These are phyloP conservation scores for Hepatocystis sp. DNA, from an alignment of 169 alveolate species.

Conservation along the genomic window DNA sequence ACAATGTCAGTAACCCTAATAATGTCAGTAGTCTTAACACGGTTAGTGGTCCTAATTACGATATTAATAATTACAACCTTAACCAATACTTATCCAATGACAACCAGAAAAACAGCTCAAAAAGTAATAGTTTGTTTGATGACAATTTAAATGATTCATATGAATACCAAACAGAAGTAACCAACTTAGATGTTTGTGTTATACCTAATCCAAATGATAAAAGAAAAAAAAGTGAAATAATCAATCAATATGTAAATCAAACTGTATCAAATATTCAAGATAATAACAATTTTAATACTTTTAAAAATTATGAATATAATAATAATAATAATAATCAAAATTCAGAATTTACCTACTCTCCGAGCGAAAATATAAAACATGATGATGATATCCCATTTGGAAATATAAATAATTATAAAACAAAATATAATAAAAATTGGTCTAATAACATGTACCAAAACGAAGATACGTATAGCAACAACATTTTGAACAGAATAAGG, in stretches of 20 bases:
- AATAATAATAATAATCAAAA: no score
- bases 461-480: neutral
- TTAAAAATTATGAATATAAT: no score
- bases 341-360: neutral
- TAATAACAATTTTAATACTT: no score
- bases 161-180: slow-evolving; percentile 22
- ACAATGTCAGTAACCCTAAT: no score
- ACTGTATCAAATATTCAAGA: no score
- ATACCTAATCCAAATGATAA: slow-evolving; percentile 17
- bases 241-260: no score
- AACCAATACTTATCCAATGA: neutral
- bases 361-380: slow-evolving; percentile 12
- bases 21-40: no score
- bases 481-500: no score
- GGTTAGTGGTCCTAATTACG: no score
- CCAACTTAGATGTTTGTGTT: slow-evolving; percentile 45
- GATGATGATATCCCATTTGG: neutral
- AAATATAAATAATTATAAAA: neutral
- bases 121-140: slow-evolving; percentile 31
- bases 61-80: no score
- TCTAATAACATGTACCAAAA: neutral
- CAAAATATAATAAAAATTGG: neutral
- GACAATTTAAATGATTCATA: slow-evolving; percentile 11
- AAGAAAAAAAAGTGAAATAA: no score
- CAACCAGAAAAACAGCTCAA: slow-evolving; percentile 17